Base-by-base conservation (phyloP, 2,329 filamentous ascomycete species). In the Pestalotiopsis sp. region DNA sequence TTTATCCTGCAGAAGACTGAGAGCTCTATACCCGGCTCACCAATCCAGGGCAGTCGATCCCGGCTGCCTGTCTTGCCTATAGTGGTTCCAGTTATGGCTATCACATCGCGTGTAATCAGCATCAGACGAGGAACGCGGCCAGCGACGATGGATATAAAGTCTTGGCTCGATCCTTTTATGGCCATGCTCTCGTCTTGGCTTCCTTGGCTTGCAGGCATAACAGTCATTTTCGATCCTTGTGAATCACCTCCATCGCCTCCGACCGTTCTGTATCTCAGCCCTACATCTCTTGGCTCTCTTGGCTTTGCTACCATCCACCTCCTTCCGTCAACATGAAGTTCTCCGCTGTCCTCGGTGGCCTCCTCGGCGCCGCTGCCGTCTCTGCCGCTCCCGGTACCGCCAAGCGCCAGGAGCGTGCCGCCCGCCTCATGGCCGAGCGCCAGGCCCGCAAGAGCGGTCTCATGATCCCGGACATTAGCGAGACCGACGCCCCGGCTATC, bases 351-450 rank as follows among this genome's bases (percentile, higher is more conserved):
- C 71, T 81, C 58, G 73, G 77, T 70, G 75, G 78, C 71, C 74
- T 80, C 64, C 71, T 85, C 61, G 77, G 84, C 68, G 81, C 82
- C 66, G 79, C 79, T 67, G 74, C 79, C 68, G 81, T 80, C 62
- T 61, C 84, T 49, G 85, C 83, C 38, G 83, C 84, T 27, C 86
- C 85, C 45, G 80, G 83, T 45, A 82, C 79, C n/a, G 79, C 80
- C 25, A 75, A 78, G 31, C 81, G 80, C 61, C 81, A 80, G 69
- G 80, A 75, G 59, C 77, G 77, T 56, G 76, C 77, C n/a, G 77
- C 75, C 27, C 68, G 73, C 74, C 75, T 68, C 75, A 74, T 61
- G 69, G 45, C 17, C 23, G 45, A 58, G 27, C 64, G 64, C 25
- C 17, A 20, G 14, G 72, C 74, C 75, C 69, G 76, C 73, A 58